Evolutionary conservation across 768 basidiomycete species (phyloP).

Genomic region (Podaxis carcinomalis): DNA sequence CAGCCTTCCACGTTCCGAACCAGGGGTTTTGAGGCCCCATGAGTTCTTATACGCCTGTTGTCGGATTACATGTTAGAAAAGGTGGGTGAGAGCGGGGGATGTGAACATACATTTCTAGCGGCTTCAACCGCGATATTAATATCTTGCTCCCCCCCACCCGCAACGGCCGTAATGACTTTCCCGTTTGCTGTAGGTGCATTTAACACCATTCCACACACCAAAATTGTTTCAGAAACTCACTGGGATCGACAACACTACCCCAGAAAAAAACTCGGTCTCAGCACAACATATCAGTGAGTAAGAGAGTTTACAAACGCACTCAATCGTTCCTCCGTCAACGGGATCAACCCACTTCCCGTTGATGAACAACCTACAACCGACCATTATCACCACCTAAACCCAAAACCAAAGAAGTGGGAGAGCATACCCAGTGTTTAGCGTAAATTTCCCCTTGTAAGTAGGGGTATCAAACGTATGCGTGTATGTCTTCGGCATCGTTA

Average conservation of each 20-base stretch:
- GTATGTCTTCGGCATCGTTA: conserved; percentile 32
- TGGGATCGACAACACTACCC: conserved; percentile 53
- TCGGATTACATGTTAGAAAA: too few species aligned
- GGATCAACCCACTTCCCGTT: conserved; percentile 23
- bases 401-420: conserved; percentile 12
- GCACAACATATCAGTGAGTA: background rate
- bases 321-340: conserved; percentile 17
- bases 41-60: conserved; percentile 43
- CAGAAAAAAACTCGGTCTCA: background rate
- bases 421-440: conserved; percentile 49
- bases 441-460: conserved; percentile 51
- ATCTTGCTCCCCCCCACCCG: conserved; percentile 40
- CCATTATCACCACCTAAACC: background rate
- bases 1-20: conserved; percentile 46
- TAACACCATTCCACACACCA: background rate
- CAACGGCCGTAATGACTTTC: conserved; percentile 44
- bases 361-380: conserved; percentile 17
- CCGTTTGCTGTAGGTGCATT: conserved; percentile 43
- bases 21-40: conserved; percentile 67
- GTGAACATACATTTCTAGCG: conserved; percentile 29
- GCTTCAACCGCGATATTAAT: conserved; percentile 56
- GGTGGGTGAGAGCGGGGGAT: too few species aligned
- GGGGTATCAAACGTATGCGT: conserved; percentile 49
- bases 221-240: conserved; percentile 14
- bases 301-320: conserved; percentile 13